Evolutionary conservation across 2,329 filamentous ascomycete genomes (phyloP).

Genomic region (Aspergillus pseudoglaucus): DNA sequence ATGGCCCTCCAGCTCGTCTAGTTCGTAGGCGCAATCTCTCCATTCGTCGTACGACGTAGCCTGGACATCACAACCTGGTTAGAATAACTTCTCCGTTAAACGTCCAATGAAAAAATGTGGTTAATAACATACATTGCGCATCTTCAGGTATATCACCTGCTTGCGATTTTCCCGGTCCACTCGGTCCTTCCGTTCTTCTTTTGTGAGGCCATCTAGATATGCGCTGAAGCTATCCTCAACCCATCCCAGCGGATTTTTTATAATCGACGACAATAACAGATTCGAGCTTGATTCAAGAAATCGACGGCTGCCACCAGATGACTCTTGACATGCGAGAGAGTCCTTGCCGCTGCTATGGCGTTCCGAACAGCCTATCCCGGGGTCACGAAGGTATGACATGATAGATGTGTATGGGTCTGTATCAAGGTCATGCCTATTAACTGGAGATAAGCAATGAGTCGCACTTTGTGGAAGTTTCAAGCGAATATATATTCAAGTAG

Average conservation of each 20-base stretch:
- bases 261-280: slow-evolving; percentile 28
- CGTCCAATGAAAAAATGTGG: not conserved
- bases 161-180: slow-evolving; percentile 52
- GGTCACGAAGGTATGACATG: slow-evolving; percentile 28
- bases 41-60: slow-evolving; percentile 66
- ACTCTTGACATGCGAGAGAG: slow-evolving; percentile 1
- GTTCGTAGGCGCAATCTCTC: slow-evolving; percentile 65
- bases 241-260: slow-evolving; percentile 29
- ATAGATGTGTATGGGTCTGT: slow-evolving; percentile 4
- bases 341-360: slow-evolving; percentile 20
- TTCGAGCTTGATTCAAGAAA: slow-evolving; percentile 24
- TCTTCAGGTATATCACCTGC: slow-evolving; percentile 56
- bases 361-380: slow-evolving; percentile 22
- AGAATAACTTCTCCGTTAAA: not conserved
- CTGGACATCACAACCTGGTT: slow-evolving; percentile 33
- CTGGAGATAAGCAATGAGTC: not conserved
- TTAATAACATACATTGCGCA: slow-evolving; percentile 56
- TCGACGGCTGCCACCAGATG: slow-evolving; percentile 5
- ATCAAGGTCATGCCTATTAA: slow-evolving; percentile 5
- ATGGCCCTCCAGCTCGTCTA: slow-evolving; percentile 74
- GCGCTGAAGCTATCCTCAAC: slow-evolving; percentile 27
- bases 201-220: slow-evolving; percentile 49
- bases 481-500: too few relatives aligned
- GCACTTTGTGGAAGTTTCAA: too few relatives aligned
- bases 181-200: slow-evolving; percentile 45